phyloP scores from a whole-genome alignment of 2,329 filamentous ascomycete genomes.

The Atkinsonella hypoxylon region DNA sequence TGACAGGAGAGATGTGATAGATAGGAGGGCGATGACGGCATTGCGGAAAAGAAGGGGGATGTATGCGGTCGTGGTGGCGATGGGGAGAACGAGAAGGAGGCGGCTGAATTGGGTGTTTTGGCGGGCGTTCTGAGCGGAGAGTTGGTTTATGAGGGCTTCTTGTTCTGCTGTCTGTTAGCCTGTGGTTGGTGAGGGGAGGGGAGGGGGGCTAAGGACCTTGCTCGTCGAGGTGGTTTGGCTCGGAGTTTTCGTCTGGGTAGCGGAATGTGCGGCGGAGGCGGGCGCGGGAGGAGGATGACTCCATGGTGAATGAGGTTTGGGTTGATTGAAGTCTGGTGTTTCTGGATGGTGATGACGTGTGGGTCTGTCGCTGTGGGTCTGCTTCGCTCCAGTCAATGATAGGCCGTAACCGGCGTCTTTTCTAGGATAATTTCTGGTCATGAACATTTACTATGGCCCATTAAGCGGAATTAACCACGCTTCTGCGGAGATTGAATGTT shows the following conservation, averaged over 20 bases:
- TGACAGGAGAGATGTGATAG: conserved; percentile 49
- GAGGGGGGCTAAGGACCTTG: conserved; percentile 46
- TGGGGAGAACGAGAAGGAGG: conserved; percentile 48
- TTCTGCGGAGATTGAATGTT: no score
- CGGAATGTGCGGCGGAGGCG: conserved; percentile 67
- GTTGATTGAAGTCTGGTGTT: no score
- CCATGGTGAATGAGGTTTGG: background rate
- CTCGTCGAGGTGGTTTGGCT: conserved; percentile 59
- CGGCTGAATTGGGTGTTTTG: conserved; percentile 47
- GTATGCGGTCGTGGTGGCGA: conserved; percentile 44
- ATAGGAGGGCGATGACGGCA: conserved; percentile 39
- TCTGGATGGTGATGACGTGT: no score
- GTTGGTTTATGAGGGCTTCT: conserved; percentile 46
- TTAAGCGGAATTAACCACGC: no score
- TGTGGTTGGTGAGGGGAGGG: no score
- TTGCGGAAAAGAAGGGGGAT: conserved; percentile 22
- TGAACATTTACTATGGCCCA: no score
- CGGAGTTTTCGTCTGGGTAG: conserved; percentile 52
- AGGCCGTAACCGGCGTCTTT: no score
- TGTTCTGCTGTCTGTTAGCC: conserved; percentile 37
- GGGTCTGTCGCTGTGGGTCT: no score
- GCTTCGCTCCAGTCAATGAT: no score
- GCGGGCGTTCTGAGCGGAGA: conserved; percentile 41
- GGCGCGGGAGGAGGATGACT: conserved; percentile 26
- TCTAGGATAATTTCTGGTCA: no score